A percentile compares a stretch with the other conserved stretches of the same genome.
phyloP scores from a whole-genome alignment of 805 yeast genomes.

The Zygosaccharomyces gambellarensis region DNA sequence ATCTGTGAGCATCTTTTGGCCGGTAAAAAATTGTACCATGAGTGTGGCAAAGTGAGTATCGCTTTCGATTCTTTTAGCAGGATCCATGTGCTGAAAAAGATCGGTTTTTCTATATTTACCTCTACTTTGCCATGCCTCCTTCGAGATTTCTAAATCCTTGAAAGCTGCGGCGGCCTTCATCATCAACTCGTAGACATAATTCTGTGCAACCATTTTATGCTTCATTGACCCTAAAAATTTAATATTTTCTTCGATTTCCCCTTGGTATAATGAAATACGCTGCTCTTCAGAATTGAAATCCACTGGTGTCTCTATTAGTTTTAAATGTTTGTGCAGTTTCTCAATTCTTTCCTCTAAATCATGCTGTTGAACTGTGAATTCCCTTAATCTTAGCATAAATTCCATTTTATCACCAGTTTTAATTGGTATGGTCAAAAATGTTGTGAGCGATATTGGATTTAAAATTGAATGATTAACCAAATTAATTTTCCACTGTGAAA shows the following conservation, averaged over 20 bases:
- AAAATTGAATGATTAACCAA: constrained; percentile 19
- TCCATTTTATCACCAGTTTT: constrained; percentile 24
- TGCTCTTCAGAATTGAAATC: background rate
- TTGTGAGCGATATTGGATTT: constrained; percentile 19
- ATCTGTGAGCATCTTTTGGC: constrained; percentile 54
- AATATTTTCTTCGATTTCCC: background rate
- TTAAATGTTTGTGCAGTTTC: constrained; percentile 5
- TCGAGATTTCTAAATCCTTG: constrained; percentile 54
- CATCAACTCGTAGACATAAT: constrained; percentile 54
- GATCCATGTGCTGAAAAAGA: constrained; percentile 51
- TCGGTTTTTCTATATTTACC: constrained; percentile 61
- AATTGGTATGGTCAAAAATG: constrained; percentile 30
- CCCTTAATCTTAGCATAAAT: constrained; percentile 23
- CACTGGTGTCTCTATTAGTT: constrained; percentile 1
- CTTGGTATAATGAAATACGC: background rate
- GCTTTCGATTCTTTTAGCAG: constrained; percentile 31
- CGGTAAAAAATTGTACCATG: constrained; percentile 58
- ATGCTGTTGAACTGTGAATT: constrained; percentile 25
- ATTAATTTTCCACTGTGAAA: constrained; percentile 15
- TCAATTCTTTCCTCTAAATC: constrained; percentile 18
- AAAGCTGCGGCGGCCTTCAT: constrained; percentile 61
- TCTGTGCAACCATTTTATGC: constrained; percentile 39
- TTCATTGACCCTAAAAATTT: constrained; percentile 15
- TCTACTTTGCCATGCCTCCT: constrained; percentile 69
- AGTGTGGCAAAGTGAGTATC: constrained; percentile 55